These are phyloP conservation scores for Lentinula sp. DNA, from an alignment of 768 basidiomycete genomes.

Conservation along the genomic window DNA sequence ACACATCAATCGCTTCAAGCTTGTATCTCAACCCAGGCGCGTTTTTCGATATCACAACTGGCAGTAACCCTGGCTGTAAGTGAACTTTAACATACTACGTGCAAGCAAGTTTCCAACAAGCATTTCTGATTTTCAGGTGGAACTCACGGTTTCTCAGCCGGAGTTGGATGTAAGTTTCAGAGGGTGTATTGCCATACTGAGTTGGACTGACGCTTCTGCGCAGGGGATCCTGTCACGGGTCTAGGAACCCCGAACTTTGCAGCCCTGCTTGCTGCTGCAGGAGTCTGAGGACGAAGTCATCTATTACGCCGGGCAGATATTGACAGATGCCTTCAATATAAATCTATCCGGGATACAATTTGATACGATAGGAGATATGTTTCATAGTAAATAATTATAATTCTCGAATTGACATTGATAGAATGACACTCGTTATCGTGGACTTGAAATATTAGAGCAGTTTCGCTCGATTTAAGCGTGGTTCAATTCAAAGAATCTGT, in stretches of 20 bases:
- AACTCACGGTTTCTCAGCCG: conserved; percentile 23
- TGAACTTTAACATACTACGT: too few relatives aligned
- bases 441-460: too few relatives aligned
- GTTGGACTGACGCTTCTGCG: not conserved
- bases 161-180: conserved; percentile 21
- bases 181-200: not conserved
- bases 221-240: conserved; percentile 23
- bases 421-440: too few relatives aligned
- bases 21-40: conserved; percentile 27
- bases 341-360: too few relatives aligned
- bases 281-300: not conserved
- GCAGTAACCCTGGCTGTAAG: conserved; percentile 31
- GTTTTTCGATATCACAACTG: conserved; percentile 34
- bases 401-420: too few relatives aligned
- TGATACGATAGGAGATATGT: too few relatives aligned
- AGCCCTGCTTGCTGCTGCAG: conserved; percentile 7
- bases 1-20: not conserved
- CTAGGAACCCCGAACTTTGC: conserved; percentile 32
- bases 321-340: too few relatives aligned
- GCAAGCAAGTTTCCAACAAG: too few relatives aligned
- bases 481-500: not conserved
- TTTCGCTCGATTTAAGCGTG: too few relatives aligned
- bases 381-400: too few relatives aligned
- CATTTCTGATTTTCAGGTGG: too few relatives aligned
- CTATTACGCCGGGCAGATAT: too few relatives aligned